Evolutionary conservation across 2,329 filamentous ascomycete genomes (phyloP).

Genomic region (Colletotrichum chrysophilum): DNA sequence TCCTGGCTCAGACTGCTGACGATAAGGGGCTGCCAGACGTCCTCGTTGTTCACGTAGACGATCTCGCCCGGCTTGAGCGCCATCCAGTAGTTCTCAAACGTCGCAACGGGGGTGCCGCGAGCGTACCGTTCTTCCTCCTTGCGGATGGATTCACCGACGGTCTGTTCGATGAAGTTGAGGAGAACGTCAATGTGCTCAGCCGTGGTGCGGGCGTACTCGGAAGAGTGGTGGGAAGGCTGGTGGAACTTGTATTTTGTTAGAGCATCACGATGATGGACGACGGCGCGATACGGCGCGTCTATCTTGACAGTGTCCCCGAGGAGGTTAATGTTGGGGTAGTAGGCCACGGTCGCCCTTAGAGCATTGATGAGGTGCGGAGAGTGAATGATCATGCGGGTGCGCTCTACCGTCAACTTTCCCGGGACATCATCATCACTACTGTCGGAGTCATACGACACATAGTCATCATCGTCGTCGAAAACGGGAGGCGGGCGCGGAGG

Average conservation of each 20-base stretch:
- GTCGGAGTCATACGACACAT: conserved; percentile 23
- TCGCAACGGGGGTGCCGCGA: conserved; percentile 42
- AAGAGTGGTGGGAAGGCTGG: conserved; percentile 45
- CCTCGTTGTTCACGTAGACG: conserved; percentile 45
- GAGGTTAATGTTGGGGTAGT: conserved; percentile 49
- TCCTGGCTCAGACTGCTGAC: conserved; percentile 37
- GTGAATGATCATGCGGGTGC: conserved; percentile 47
- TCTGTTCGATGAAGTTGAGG: conserved; percentile 46
- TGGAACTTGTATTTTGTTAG: conserved; percentile 45
- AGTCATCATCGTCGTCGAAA: conserved; percentile 21
- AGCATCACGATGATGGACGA: conserved; percentile 51
- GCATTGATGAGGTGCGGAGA: conserved; percentile 52
- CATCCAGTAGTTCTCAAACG: conserved; percentile 52
- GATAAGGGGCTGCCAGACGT: conserved; percentile 46
- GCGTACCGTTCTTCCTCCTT: conserved; percentile 46
- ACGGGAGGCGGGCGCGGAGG: conserved; percentile 9
- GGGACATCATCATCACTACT: conserved; percentile 29
- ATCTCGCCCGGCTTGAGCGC: conserved; percentile 50
- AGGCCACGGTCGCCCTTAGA: conserved; percentile 50
- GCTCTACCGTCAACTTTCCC: conserved; percentile 30
- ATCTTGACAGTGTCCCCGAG: conserved; percentile 41
- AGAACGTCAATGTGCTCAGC: conserved; percentile 50
- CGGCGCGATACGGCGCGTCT: conserved; percentile 50
- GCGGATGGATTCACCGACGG: conserved; percentile 38
- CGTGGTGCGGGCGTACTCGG: conserved; percentile 45